These are phyloP conservation scores for Beta corolliflora DNA, from an alignment of 179 eudicot species.

Conservation along the genomic window DNA sequence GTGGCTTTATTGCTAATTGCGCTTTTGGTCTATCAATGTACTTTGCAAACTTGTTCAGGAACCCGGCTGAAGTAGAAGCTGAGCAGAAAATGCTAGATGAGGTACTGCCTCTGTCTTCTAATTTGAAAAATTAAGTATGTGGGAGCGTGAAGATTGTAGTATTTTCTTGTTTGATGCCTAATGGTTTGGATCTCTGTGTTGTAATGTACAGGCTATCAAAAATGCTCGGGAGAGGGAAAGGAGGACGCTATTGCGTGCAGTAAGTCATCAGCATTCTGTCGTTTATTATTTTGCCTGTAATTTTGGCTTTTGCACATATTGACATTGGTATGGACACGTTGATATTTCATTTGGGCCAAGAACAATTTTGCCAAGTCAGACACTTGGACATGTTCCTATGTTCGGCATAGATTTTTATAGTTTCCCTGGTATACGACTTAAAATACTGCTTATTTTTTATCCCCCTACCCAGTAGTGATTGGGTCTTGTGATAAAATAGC, in stretches of 20 bases:
- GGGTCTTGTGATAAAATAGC: not conserved
- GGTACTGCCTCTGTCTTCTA: conserved; percentile 35
- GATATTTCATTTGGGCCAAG: too few species aligned
- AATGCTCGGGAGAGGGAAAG: conserved; percentile 51
- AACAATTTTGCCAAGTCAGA: too few species aligned
- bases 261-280: conserved; percentile 12
- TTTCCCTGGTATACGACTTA: not conserved
- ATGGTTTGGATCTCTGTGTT: not conserved
- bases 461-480: not conserved
- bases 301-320: not conserved
- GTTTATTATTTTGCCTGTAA: not conserved
- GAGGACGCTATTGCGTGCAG: conserved; percentile 39
- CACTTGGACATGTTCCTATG: too few species aligned
- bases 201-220: conserved; percentile 38
- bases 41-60: conserved; percentile 39
- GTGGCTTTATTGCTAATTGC: not conserved
- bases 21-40: not conserved
- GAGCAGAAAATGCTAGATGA: conserved; percentile 83
- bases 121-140: not conserved
- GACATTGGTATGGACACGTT: too few species aligned
- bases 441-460: not conserved
- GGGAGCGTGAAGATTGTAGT: not conserved
- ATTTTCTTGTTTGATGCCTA: not conserved
- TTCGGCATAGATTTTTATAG: too few species aligned
- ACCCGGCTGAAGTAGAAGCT: conserved; percentile 66